These are phyloP conservation scores for Zygosaccharomyces rouxii DNA, from an alignment of 805 yeast genomes.

Conservation along the genomic window DNA sequence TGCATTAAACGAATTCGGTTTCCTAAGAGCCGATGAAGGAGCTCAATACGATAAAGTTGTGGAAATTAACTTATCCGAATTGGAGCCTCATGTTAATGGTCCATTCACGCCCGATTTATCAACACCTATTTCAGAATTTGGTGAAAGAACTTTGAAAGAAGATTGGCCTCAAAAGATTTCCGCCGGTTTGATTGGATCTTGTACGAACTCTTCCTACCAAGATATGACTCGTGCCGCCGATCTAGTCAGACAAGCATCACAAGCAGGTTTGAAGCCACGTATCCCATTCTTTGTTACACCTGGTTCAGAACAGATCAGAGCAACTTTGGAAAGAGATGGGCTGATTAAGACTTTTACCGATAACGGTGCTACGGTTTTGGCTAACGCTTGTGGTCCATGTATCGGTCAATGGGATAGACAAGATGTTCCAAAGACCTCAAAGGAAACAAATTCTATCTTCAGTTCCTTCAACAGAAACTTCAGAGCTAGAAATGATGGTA, in stretches of 20 bases:
- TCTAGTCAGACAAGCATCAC: slow-evolving; percentile 79
- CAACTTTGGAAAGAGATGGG: slow-evolving; percentile 95
- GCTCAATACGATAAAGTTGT: slow-evolving; percentile 89
- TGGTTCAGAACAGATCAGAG: slow-evolving; percentile 97
- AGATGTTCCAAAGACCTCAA: slow-evolving; percentile 60
- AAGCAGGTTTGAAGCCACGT: slow-evolving; percentile 84
- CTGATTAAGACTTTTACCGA: slow-evolving; percentile 72
- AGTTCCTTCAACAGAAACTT: slow-evolving; percentile 97
- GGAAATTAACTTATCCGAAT: slow-evolving; percentile 77
- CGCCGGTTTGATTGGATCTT: slow-evolving; percentile 96
- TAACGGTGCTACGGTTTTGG: slow-evolving; percentile 87
- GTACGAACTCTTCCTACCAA: slow-evolving; percentile 97
- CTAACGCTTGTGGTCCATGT: slow-evolving; percentile 99
- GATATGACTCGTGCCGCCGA: slow-evolving; percentile 97
- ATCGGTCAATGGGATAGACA: slow-evolving; percentile 99
- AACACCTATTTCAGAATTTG: slow-evolving; percentile 83
- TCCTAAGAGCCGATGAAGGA: slow-evolving; percentile 78
- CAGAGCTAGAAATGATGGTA: slow-evolving; percentile 97
- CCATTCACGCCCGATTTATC: slow-evolving; percentile 98
- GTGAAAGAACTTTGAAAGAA: slow-evolving; percentile 61
- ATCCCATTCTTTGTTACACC: slow-evolving; percentile 94
- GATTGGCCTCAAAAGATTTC: slow-evolving; percentile 83
- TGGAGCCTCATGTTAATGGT: slow-evolving; percentile 96
- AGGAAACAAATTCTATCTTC: slow-evolving; percentile 80
- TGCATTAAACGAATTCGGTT: slow-evolving; percentile 48